These are phyloP conservation scores for Leccinum truebloodii DNA, from an alignment of 768 basidiomycete genomes.

Conservation along the genomic window DNA sequence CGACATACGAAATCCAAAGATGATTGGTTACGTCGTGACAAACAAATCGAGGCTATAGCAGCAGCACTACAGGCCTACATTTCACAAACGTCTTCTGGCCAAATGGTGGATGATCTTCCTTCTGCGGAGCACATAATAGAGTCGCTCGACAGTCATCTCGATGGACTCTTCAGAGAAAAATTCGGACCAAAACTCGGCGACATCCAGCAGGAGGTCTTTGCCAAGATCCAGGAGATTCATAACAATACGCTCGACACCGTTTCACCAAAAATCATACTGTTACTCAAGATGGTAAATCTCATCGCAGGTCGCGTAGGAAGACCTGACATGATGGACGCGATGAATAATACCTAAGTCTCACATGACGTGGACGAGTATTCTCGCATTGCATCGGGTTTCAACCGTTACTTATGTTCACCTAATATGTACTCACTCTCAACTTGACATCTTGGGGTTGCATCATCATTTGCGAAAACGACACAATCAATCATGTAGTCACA, in stretches of 20 bases:
- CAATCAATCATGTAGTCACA: conserved; percentile 16
- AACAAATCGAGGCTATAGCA: conserved; percentile 32
- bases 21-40: conserved; percentile 20
- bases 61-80: conserved; percentile 34
- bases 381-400: background rate
- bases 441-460: background rate
- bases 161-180: conserved; percentile 27
- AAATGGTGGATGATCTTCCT: conserved; percentile 19
- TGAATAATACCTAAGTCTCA: conserved; percentile 7
- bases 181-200: conserved; percentile 20
- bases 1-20: conserved; percentile 15
- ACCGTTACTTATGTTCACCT: background rate
- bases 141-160: conserved; percentile 26
- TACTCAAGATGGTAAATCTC: conserved; percentile 34
- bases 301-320: conserved; percentile 28
- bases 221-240: conserved; percentile 24
- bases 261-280: conserved; percentile 28
- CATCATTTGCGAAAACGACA: conserved; percentile 7
- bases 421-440: background rate
- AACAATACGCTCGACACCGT: conserved; percentile 24
- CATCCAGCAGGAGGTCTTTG: conserved; percentile 28
- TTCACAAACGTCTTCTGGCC: conserved; percentile 25
- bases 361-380: background rate
- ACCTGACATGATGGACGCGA: conserved; percentile 14
- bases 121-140: conserved; percentile 33